These are phyloP conservation scores for Grifola frondosa DNA, from an alignment of 1,284 basidiomycete genomes.

Conservation along the genomic window DNA sequence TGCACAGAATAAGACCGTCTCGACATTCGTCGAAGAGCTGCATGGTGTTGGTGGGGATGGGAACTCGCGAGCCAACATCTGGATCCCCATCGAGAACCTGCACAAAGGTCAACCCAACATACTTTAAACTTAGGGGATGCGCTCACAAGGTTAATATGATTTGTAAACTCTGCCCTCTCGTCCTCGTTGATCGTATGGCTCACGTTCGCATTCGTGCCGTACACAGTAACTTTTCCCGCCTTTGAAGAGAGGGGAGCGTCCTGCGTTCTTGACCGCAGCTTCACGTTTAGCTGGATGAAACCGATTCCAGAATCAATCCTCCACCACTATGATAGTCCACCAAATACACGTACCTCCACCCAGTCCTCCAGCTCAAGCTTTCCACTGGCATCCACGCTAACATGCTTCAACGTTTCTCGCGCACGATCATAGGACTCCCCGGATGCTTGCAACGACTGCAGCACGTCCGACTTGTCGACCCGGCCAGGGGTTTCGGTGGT, in stretches of 20 bases:
- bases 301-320: slow-evolving; percentile 4
- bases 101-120: slow-evolving; percentile 8
- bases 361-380: slow-evolving; percentile 98
- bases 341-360: slow-evolving; percentile 72
- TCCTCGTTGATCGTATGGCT: slow-evolving; percentile 99
- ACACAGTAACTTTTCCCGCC: slow-evolving; percentile 91
- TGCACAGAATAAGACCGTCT: slow-evolving; percentile 95
- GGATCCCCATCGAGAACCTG: slow-evolving; percentile 90
- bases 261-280: slow-evolving; percentile 62
- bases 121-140: slow-evolving; percentile 7
- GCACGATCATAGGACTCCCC: slow-evolving; percentile 93
- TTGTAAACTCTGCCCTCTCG: slow-evolving; percentile 93
- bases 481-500: slow-evolving; percentile 84
- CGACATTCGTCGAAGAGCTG: slow-evolving; percentile 97
- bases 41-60: slow-evolving; percentile 98
- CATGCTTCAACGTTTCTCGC: slow-evolving; percentile 90
- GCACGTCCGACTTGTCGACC: slow-evolving; percentile 78
- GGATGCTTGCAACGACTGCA: slow-evolving; percentile 72
- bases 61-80: slow-evolving; percentile 82
- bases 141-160: slow-evolving; percentile 91
- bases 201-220: slow-evolving; percentile 93
- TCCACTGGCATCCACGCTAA: slow-evolving; percentile 92
- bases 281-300: slow-evolving; percentile 69
- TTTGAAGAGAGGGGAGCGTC: slow-evolving; percentile 64
- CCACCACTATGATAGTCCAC: neutral